Evolutionary conservation across 352 stramenopile genomes (phyloP).

Genomic region (Globisporangium irregulare): DNA sequence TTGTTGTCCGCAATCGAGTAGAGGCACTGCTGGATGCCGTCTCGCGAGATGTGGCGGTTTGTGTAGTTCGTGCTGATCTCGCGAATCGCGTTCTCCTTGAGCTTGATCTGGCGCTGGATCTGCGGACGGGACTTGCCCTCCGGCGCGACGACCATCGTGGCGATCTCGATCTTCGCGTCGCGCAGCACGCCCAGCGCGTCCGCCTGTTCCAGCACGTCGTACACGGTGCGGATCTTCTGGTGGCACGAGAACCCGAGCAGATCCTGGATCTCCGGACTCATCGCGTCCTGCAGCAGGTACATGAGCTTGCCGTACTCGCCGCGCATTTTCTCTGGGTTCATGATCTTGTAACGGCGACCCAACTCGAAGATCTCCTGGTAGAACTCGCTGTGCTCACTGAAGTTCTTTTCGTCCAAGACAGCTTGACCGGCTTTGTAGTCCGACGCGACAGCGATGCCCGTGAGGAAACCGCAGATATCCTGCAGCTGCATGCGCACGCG

Average conservation of each 20-base stretch:
- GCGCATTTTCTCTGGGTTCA: conserved; percentile 98
- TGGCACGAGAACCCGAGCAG: conserved; percentile 85
- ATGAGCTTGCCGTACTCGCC: conserved; percentile 96
- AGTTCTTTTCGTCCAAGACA: conserved; percentile 89
- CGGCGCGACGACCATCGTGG: conserved; percentile 94
- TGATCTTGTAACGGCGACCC: conserved; percentile 96
- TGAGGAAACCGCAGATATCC: conserved; percentile 90
- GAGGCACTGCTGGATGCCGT: conserved; percentile 93
- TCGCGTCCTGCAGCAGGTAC: conserved; percentile 91
- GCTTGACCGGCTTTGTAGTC: conserved; percentile 88
- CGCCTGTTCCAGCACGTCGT: conserved; percentile 79
- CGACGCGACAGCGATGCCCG: conserved; percentile 87
- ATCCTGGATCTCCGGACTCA: conserved; percentile 78
- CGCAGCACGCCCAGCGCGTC: conserved; percentile 73
- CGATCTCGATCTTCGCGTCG: conserved; percentile 88
- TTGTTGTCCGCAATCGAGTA: conserved; percentile 98
- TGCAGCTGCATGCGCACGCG: conserved; percentile 87
- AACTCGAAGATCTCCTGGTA: conserved; percentile 94
- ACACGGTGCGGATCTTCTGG: conserved; percentile 87
- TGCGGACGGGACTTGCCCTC: conserved; percentile 84
- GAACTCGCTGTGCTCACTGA: conserved; percentile 83
- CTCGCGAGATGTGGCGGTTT: conserved; percentile 43
- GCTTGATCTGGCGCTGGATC: conserved; percentile 92
- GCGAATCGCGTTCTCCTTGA: conserved; percentile 91
- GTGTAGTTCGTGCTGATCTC: conserved; percentile 81